A percentile compares a stretch with the other conserved stretches of the same genome.
phyloP scores from a whole-genome alignment of 2,329 filamentous ascomycete genomes.

The Fusarium beomiforme region DNA sequence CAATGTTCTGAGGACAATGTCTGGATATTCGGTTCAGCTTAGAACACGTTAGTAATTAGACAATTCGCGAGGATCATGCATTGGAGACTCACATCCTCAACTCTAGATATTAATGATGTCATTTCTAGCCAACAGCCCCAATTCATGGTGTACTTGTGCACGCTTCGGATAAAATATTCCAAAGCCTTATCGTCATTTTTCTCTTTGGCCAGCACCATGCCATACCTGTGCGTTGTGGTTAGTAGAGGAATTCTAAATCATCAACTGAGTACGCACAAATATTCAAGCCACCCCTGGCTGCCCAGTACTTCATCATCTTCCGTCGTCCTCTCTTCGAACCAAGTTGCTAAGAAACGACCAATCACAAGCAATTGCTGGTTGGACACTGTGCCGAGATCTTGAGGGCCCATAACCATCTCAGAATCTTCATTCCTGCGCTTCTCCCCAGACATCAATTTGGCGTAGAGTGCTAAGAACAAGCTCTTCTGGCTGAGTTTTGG shows the following conservation, averaged over 20 bases:
- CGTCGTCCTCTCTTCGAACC: conserved; percentile 75
- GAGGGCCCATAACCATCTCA: conserved; percentile 95
- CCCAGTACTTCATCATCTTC: conserved; percentile 68
- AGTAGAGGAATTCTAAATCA: background rate
- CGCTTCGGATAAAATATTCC: conserved; percentile 86
- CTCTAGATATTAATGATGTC: conserved; percentile 78
- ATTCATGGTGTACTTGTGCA: conserved; percentile 91
- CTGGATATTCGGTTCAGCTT: conserved; percentile 77
- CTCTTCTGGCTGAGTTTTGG: conserved; percentile 86
- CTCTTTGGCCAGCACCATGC: conserved; percentile 87
- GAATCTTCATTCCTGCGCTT: conserved; percentile 96
- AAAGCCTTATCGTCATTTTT: conserved; percentile 89
- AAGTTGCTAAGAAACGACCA: conserved; percentile 79
- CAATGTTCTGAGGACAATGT: conserved; percentile 86
- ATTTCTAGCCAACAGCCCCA: conserved; percentile 98
- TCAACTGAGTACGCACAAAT: conserved; percentile 61
- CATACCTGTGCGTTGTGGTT: conserved; percentile 67
- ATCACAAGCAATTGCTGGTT: conserved; percentile 88
- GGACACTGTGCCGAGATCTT: conserved; percentile 82
- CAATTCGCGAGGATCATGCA: conserved; percentile 35
- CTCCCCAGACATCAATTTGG: conserved; percentile 92
- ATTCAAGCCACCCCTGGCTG: conserved; percentile 94
- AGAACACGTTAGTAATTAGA: conserved; percentile 14
- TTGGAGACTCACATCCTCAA: conserved; percentile 76
- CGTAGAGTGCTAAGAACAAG: conserved; percentile 90